Base-by-base conservation (phyloP, 768 basidiomycete genomes). In the Boletus sensibilis region DNA sequence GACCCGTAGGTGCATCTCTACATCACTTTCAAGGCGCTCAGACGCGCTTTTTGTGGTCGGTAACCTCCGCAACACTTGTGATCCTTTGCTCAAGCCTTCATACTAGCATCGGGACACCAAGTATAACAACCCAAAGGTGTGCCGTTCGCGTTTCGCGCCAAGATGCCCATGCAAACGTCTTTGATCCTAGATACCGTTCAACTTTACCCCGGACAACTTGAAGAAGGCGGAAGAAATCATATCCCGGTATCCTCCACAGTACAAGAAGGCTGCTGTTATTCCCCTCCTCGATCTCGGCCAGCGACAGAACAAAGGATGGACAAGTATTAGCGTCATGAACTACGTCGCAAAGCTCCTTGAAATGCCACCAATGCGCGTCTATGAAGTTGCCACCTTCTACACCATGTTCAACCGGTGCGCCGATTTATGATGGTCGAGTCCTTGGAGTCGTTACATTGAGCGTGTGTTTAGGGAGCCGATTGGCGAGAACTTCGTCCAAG, bases 381-480 rank as follows among this genome's bases (percentile, higher is more conserved):
- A 99, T 72, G 97, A 99, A 75, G 97, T 99, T 49, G 96, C 96
- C 18, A 95, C 94, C 14, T 99, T 99, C 78, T 99, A 99, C 75
- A 99, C 97, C 64, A 98, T 99, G 96, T 98, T 98, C 82, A 99
- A 98, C 79, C 84, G 95, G 92, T 92, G 56, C 66, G 82, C 60
- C n/a, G 25, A 51, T 56, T 37, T 37, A 18, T 27, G 31, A 40
- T 21, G 13, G 34, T 43, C 37, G 13, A 16, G 29, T 13, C 29
- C 18, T 40, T 40, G 50, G 29, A 42, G 48, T 46, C 37, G 21
- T 46, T 35, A 29, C 20, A 7, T 42, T 44, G 40, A 58, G 13
- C 50, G 8, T 53, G 14, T 41, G 14, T 51, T 48, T 57, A 94
- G 94, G 52, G 94, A 97, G 74, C 96, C 95, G 6, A 92, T 98